phyloP scores from a whole-genome alignment of 2,329 filamentous ascomycete species.

The Penicillium rolfsii region DNA sequence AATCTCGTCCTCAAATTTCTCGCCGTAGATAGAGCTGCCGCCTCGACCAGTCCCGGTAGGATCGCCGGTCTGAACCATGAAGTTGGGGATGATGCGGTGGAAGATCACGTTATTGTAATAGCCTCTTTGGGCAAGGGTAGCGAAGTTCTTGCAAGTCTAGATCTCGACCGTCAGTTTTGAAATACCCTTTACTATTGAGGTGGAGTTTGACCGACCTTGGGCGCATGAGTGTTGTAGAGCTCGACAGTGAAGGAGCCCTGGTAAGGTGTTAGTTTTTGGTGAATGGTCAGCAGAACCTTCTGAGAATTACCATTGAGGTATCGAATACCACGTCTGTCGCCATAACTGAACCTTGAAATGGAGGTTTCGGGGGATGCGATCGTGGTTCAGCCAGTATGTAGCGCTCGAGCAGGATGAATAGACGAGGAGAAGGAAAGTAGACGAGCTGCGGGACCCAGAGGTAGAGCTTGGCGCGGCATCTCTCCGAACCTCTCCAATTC shows the following conservation, averaged over 20 bases:
- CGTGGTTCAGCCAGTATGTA: neutral
- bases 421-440: neutral
- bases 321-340: constrained; percentile 78
- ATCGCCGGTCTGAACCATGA: constrained; percentile 96
- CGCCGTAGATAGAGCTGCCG: constrained; percentile 86
- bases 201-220: constrained; percentile 54
- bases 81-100: constrained; percentile 92
- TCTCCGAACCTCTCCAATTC: constrained; percentile 15
- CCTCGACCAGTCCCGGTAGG: constrained; percentile 92
- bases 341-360: constrained; percentile 54
- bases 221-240: constrained; percentile 87
- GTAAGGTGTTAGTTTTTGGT: constrained; percentile 21
- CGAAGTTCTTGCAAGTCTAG: constrained; percentile 83
- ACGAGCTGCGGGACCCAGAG: constrained; percentile 11
- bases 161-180: constrained; percentile 21
- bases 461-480: constrained; percentile 23
- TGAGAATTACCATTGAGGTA: constrained; percentile 73
- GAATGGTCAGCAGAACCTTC: neutral
- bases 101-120: constrained; percentile 89
- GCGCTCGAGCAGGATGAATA: neutral
- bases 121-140: constrained; percentile 73
- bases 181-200: neutral
- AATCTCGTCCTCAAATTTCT: constrained; percentile 94
- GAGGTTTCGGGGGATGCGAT: neutral
- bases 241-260: constrained; percentile 84